Evolutionary conservation across 768 basidiomycete genomes (phyloP).

Genomic region (Lactarius tabidus): DNA sequence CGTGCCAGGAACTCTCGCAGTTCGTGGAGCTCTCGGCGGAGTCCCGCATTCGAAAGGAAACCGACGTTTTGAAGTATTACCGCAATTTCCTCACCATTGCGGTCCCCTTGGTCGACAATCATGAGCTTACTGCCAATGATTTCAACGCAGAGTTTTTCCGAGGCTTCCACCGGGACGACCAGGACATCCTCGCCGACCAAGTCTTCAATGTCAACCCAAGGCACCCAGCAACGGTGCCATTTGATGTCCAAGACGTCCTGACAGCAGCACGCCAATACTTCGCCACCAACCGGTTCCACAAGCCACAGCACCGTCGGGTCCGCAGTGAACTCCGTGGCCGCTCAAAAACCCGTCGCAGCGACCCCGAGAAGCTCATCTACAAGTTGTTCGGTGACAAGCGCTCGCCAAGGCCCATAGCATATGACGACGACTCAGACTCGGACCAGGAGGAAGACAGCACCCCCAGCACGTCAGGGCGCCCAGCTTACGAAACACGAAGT

Average conservation of each 20-base stretch:
- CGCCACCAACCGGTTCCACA: not conserved
- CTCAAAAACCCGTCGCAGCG: too few relatives aligned
- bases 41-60: not conserved
- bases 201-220: not conserved
- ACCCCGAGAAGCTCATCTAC: too few relatives aligned
- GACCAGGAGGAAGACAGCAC: too few relatives aligned
- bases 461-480: too few relatives aligned
- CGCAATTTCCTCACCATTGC: not conserved
- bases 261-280: not conserved
- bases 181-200: not conserved
- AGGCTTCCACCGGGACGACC: not conserved
- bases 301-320: not conserved
- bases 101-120: not conserved
- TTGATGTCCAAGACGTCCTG: not conserved
- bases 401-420: rapidly evolving
- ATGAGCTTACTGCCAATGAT: not conserved
- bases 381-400: too few relatives aligned
- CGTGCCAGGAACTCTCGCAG: not conserved
- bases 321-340: too few relatives aligned
- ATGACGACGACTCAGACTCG: too few relatives aligned
- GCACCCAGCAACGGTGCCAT: not conserved
- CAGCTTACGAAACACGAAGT: not conserved
- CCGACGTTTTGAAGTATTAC: not conserved
- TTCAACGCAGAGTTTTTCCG: not conserved
- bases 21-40: not conserved